Base-by-base conservation (phyloP, 2,329 filamentous ascomycete species). In the Teratosphaeria gauchensis region DNA sequence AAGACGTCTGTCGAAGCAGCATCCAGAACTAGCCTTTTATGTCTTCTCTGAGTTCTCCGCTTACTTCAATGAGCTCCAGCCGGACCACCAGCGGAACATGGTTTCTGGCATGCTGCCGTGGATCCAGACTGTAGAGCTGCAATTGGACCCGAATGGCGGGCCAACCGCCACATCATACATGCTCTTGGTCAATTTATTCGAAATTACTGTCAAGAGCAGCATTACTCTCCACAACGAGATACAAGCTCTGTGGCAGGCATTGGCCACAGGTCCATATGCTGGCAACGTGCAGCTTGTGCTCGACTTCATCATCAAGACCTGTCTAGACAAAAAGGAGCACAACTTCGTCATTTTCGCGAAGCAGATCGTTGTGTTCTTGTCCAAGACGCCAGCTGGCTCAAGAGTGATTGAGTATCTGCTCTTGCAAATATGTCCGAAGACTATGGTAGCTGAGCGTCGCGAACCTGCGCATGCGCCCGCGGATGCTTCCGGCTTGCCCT, bases 271-370 rank as follows among this genome's bases (percentile, higher is more conserved):
- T 0, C 92, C 92, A 0, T 88, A 96, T 72, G 89, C 86, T 8
- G 92, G 92, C 21, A 99, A 99, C 68, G 94, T 99, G 11, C 90
- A 95, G 58, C 78, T 99, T 35, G 89, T 97, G 12, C 82, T 99
- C 0, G 92, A 97, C 71, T 99, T 99, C 70, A 94, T 99, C 73
- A 97, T 99, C 74, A 86, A 86, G 31, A 82, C 97, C 4, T 99
- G 94, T 66, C 78, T 99, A 11, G 94, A 99, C 68, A 86, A 92
- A 33, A 86, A 92, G 54, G 95, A 99, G 72, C 94, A 99, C 68
- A 97, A 96, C 67, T 99, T 96, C 72, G 92, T 99, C 58, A 90
- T 96, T 66, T 96, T 95, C 70, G 92, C 92, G 4, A 99, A 97
- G 76, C 94, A 99, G 73, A 94, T 99, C 56, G 91, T 97, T 16